phyloP scores from a whole-genome alignment of 768 basidiomycete genomes.

The Baorangia bicolor region DNA sequence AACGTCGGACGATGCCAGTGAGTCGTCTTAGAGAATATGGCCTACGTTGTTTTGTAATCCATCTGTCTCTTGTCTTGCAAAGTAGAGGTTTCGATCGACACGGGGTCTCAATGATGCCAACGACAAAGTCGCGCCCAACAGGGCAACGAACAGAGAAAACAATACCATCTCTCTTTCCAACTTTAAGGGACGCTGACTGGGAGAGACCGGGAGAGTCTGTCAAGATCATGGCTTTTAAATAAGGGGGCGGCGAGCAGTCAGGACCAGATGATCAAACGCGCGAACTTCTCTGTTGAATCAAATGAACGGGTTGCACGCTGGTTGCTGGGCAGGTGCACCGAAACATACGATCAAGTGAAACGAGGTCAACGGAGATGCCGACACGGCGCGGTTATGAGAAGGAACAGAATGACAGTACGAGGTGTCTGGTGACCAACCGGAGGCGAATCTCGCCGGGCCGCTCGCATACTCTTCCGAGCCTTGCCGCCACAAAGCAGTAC shows the following conservation, averaged over 20 bases:
- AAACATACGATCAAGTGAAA: not conserved
- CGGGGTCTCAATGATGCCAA: slow-evolving; percentile 8
- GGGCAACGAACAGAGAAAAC: slow-evolving; percentile 5
- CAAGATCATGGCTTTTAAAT: not conserved
- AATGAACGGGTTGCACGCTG: not conserved
- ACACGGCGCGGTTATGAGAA: not conserved
- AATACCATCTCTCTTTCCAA: slow-evolving; percentile 6
- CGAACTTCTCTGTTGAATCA: not conserved
- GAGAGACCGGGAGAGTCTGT: not conserved
- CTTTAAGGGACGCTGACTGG: not conserved
- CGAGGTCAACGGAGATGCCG: not conserved
- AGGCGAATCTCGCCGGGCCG: not conserved
- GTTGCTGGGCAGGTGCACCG: not conserved
- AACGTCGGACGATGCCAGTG: not conserved
- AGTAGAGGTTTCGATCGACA: slow-evolving; percentile 12
- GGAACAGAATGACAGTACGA: not conserved
- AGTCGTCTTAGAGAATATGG: not conserved
- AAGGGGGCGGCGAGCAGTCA: not conserved
- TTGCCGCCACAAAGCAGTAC: too few species aligned
- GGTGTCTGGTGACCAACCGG: not conserved
- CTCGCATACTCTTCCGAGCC: not conserved
- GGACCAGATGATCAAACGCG: not conserved
- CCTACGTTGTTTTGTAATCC: slow-evolving; percentile 20
- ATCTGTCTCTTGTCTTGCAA: slow-evolving; percentile 14
- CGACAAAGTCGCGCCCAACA: slow-evolving; percentile 12